These are phyloP conservation scores for Debaryomycetaceae sp. DNA, from an alignment of 1,139 yeast species.

Conservation along the genomic window DNA sequence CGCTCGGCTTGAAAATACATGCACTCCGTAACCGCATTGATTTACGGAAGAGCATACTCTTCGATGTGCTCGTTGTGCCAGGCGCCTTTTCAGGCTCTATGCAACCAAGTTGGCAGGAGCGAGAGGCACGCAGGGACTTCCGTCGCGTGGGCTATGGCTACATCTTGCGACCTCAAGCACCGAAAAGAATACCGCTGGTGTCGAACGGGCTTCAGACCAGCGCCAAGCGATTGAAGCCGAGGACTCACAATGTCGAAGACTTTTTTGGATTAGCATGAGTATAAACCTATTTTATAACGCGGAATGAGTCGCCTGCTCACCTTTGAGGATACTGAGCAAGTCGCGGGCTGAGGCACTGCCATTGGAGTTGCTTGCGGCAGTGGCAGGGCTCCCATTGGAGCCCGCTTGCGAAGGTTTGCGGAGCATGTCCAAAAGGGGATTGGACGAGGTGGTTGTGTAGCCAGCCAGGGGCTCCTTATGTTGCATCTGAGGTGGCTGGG, in stretches of 20 bases:
- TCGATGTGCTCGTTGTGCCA: slow-evolving; percentile 21
- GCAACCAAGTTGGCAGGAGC: no score
- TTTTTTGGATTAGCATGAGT: no score
- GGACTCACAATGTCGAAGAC: no score
- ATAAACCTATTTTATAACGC: no score
- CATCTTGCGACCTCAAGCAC: no score
- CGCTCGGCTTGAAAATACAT: slow-evolving; percentile 25
- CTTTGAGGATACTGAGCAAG: slow-evolving; percentile 13
- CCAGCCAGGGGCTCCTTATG: slow-evolving; percentile 6
- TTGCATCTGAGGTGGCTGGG: slow-evolving; percentile 3
- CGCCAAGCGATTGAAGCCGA: no score
- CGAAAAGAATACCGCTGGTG: no score
- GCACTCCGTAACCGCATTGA: slow-evolving; percentile 12
- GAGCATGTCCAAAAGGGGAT: slow-evolving; percentile 5
- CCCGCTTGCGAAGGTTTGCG: slow-evolving; percentile 2
- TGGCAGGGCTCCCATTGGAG: background rate
- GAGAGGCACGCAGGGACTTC: no score
- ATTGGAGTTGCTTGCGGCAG: slow-evolving; percentile 1
- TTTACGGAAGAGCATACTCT: slow-evolving; percentile 8
- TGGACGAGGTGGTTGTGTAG: slow-evolving; percentile 3
- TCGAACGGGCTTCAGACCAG: no score
- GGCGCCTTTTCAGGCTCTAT: no score
- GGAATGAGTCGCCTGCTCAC: no score
- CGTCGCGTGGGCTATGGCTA: no score
- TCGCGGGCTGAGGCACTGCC: slow-evolving; percentile 13